A percentile compares a stretch with the other conserved stretches of the same genome.
phyloP scores from a whole-genome alignment of 257 asterid genomes.

The Henckelia pumila region DNA sequence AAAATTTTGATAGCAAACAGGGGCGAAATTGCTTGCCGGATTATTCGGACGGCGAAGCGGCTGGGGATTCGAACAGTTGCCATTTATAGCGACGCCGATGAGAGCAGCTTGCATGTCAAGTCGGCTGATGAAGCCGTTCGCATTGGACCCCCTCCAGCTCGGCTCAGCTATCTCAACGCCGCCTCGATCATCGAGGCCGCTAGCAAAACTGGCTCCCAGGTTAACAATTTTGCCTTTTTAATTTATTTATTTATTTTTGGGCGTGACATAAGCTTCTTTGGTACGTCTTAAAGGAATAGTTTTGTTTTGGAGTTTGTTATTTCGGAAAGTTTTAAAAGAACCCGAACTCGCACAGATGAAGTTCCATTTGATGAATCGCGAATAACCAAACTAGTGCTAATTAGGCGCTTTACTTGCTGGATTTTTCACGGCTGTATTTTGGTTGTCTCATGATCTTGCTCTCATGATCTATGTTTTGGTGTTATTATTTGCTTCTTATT shows the following conservation, averaged over 20 bases:
- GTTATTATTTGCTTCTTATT: constrained; percentile 26
- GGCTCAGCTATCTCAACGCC: constrained; percentile 83
- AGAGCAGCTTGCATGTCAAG: constrained; percentile 75
- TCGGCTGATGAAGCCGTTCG: constrained; percentile 91
- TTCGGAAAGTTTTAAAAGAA: neutral
- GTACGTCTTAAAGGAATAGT: neutral
- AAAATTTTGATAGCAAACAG: constrained; percentile 84
- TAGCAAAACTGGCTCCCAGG: constrained; percentile 78
- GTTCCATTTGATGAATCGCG: neutral
- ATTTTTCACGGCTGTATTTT: constrained; percentile 14
- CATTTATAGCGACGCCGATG: constrained; percentile 87
- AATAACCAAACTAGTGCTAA: neutral
- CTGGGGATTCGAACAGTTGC: constrained; percentile 89
- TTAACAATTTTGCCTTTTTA: constrained; percentile 18
- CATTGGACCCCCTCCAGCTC: constrained; percentile 92
- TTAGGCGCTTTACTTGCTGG: constrained; percentile 12
- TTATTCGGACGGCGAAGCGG: constrained; percentile 71
- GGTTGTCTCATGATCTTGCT: constrained; percentile 16
- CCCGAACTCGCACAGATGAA: constrained; percentile 7
- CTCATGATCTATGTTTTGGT: neutral
- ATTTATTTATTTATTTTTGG: no score
- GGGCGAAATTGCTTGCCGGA: constrained; percentile 97
- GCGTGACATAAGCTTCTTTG: constrained; percentile 3
- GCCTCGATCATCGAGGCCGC: constrained; percentile 78
- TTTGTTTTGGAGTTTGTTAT: neutral